Evolutionary conservation across 139 green algal genomes (phyloP).

Genomic region (Auxenochlorella pyrenoidosa): DNA sequence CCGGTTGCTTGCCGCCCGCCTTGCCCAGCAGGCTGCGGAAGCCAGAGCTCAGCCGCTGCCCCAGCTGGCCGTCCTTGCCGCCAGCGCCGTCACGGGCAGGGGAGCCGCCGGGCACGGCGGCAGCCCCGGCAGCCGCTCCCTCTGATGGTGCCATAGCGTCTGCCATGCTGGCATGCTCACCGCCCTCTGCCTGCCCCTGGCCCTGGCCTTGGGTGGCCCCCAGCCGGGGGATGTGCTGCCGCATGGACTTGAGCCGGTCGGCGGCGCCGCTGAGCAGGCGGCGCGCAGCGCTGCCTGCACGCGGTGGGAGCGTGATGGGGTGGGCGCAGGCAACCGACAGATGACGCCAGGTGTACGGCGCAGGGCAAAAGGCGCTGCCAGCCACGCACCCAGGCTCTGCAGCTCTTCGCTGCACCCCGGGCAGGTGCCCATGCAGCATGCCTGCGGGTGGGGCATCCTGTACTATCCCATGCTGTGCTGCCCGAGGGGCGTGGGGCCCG

Average conservation of each 20-base stretch:
- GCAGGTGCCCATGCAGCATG: too few relatives aligned
- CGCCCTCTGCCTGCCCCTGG: not conserved
- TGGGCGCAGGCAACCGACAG: too few relatives aligned
- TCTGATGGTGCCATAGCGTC: too few relatives aligned
- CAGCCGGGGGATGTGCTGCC: conserved; percentile 12
- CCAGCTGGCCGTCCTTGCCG: not conserved
- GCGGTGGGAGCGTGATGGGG: not conserved
- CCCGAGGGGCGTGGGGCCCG: too few relatives aligned
- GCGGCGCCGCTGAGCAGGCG: conserved; percentile 24
- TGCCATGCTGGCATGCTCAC: not conserved
- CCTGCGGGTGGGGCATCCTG: too few relatives aligned
- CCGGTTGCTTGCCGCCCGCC: not conserved
- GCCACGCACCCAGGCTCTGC: too few relatives aligned
- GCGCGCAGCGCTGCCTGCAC: not conserved
- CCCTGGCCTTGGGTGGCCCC: not conserved
- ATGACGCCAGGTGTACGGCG: not conserved
- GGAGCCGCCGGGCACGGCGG: not conserved
- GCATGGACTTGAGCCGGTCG: not conserved
- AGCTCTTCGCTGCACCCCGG: too few relatives aligned
- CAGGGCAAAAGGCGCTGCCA: not conserved
- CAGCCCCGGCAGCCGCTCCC: too few relatives aligned
- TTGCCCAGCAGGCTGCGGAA: conserved; percentile 21
- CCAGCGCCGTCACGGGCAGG: not conserved
- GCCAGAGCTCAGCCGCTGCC: conserved; percentile 13
- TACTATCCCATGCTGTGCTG: too few relatives aligned